Base-by-base conservation (phyloP, 352 stramenopile genomes). In the Pythium phragmiticola region DNA sequence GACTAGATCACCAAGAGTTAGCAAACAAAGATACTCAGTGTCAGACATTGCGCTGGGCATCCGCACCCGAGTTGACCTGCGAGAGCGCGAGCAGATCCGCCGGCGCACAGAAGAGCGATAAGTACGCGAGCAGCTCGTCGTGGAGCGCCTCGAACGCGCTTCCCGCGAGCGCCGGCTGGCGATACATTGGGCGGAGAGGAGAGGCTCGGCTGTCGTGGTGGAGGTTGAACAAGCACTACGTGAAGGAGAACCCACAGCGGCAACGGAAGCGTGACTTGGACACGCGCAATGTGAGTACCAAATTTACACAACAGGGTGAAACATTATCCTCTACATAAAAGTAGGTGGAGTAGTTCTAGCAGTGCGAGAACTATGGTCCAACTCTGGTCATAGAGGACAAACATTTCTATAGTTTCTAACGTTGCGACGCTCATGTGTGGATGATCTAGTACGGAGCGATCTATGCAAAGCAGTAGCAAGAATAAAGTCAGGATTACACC, bases 71-170 rank as follows among this genome's bases (percentile, higher is more conserved):
- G 71, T 88, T 89, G 54, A 88, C 82, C 64, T 90, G 57, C 0
- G 81, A 70, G 23, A 94, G 70, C 6, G 51, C 46, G 16, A 93
- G 76, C 60, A 95, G 68, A 47, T 95, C 87, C 17, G n/a, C 3
- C 0, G 73, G 66, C 47, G 84, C 74, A 49, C 76, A 86, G 66
- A 92, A 92, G 16, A 95, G 74, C 70, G 84, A 87, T 8, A 85
- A 58, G 48, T 95, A 95, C 43, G 75, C 84, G 46, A 94, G 53
- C 39, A 95, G 71, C 61, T 95, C 82, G 57, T 95, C 87, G 39
- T 85, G 82, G 64, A 95, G 78, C 23, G 66, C 64, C 30, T 73
- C 65, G 65, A 94, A 84, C 47, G 80, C 75, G 63, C 77, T 90
- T 30, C 42, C 61, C 7, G 66, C 70, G 61, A 93, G 82, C 62